Evolutionary conservation across 2,329 filamentous ascomycete species (phyloP), one percentile per base, ranked within the genome.

Genomic region (Periglandula ipomoeae): DNA sequence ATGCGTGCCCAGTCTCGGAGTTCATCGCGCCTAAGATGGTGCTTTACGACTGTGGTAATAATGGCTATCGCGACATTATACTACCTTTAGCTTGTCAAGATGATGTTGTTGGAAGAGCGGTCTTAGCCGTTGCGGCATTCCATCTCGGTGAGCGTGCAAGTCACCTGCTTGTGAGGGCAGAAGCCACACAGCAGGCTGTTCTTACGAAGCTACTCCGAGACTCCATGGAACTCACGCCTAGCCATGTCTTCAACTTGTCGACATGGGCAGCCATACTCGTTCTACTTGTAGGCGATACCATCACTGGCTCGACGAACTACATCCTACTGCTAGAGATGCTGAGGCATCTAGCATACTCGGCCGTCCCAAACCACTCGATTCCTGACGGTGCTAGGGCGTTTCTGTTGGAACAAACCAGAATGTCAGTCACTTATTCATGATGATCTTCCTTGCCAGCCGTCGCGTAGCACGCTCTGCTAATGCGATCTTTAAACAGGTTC

Each of bases 21-120:
- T 59, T 49, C 10, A 61, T 70, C 9, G 67, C 68, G 0, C 62
- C 65, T 1, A 59, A 62, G 19, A 70, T 70, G 67, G 66, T 70
- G 1, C 61, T 70, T 0, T 52, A 68, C 9, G 67, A 70, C 47
- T 59, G 53, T 5, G 44, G 56, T 0, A 56, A 51, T 8, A 70
- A 70, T 34, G 68, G 66, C 13, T 70, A 70, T 38, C 58, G 67
- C 22, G 56, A 68, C 5, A 48, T 69, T 10, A 60, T 70, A 6
- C 56, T 70, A 2, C 66, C 68, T 2, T 61, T 70, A n/a, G 68
- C 68, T 0, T 58, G 61, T 9, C 59, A 69, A 19, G 60, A 70
- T 17, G 55, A 61, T 1, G 55, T 65, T 0, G 58, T 70, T 0
- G 58, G 58, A 20, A 59, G 63, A 23, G 65, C 68, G 0, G 65